Evolutionary conservation across 75 land plant species (phyloP).

Genomic region (Ceratopteris richardii): DNA sequence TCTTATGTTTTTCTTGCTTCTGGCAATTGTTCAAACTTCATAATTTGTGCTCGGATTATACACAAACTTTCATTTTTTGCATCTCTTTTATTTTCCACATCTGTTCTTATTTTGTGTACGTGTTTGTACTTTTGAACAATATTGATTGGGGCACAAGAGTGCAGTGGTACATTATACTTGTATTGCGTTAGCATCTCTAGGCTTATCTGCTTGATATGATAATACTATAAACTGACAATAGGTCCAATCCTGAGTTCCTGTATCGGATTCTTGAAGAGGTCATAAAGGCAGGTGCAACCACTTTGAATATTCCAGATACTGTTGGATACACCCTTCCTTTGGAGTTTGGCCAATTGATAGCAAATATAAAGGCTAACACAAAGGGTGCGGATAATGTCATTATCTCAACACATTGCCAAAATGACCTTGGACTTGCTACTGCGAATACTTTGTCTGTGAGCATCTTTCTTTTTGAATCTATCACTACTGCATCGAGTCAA

Average conservation of each 20-base stretch:
- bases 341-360: constrained; percentile 78
- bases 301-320: constrained; percentile 95
- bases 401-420: constrained; percentile 96
- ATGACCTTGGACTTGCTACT: constrained; percentile 94
- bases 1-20: too few species aligned
- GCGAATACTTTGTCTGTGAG: constrained; percentile 85
- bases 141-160: too few species aligned
- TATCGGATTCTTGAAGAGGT: constrained; percentile 85
- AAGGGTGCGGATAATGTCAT: constrained; percentile 84
- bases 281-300: constrained; percentile 98
- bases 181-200: too few species aligned
- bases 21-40: too few species aligned
- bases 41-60: too few species aligned
- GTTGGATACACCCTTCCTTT: constrained; percentile 71
- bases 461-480: background rate
- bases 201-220: too few species aligned
- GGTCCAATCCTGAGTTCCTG: constrained; percentile 83
- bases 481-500: too few species aligned
- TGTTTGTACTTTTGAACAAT: too few species aligned
- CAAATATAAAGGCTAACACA: constrained; percentile 80
- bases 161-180: too few species aligned
- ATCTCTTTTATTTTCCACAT: too few species aligned
- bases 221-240: constrained; percentile 6
- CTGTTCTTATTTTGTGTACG: too few species aligned
- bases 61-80: too few species aligned